phyloP scores from a whole-genome alignment of 2,329 filamentous ascomycete species.

The Macrophomina phaseolina region DNA sequence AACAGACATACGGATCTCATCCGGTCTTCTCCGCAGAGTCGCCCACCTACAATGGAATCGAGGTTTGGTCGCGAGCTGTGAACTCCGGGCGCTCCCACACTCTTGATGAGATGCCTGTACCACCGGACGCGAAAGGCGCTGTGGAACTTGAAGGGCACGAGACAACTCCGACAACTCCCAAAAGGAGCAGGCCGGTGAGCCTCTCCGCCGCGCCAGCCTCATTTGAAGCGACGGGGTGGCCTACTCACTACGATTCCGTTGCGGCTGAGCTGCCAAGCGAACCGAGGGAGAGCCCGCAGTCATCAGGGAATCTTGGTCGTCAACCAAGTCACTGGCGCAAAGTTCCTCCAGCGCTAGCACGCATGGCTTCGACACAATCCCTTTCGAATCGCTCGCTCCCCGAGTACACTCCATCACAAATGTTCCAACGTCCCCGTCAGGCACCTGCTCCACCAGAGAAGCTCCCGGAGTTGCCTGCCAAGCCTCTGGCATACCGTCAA shows the following conservation, averaged over 20 bases:
- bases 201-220: slow-evolving; percentile 10
- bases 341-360: slow-evolving; percentile 11
- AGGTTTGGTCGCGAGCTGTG: background rate
- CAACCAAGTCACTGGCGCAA: slow-evolving; percentile 8
- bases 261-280: slow-evolving; percentile 3
- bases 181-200: background rate
- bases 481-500: slow-evolving; percentile 14
- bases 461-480: slow-evolving; percentile 5
- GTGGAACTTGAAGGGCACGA: slow-evolving; percentile 12
- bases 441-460: slow-evolving; percentile 3
- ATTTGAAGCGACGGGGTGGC: slow-evolving; percentile 4
- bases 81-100: background rate
- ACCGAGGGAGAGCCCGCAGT: background rate
- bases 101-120: background rate
- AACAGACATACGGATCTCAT: background rate
- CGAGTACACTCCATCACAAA: slow-evolving; percentile 13
- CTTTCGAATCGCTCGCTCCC: slow-evolving; percentile 7
- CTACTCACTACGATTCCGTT: background rate
- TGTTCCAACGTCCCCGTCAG: slow-evolving; percentile 10
- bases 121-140: background rate
- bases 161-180: background rate
- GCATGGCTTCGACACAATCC: slow-evolving; percentile 14
- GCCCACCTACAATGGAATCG: background rate
- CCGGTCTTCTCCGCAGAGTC: too few species aligned
- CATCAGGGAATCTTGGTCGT: background rate